Percentiles rank a stretch among this genome's conserved stretches.
phyloP scores from a whole-genome alignment of 1,284 basidiomycete genomes.

The Tranzscheliella williamsii region DNA sequence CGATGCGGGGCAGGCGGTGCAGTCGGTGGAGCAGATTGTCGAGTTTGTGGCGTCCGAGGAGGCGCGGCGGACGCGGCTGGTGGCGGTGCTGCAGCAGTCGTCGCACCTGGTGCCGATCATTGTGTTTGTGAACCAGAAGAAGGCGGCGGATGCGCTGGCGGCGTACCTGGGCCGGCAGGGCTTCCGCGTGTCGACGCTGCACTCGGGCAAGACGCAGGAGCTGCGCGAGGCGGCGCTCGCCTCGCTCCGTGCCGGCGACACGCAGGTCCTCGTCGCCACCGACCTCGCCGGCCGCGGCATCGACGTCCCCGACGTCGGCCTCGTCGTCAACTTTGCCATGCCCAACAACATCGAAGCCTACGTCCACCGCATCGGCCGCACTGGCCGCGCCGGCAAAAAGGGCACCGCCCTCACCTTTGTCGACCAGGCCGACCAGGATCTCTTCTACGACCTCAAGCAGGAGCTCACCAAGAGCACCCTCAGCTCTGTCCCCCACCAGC shows the following conservation, averaged over 20 bases:
- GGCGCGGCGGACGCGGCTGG: constrained; percentile 85
- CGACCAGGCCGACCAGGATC: constrained; percentile 91
- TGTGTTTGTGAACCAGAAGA: constrained; percentile 98
- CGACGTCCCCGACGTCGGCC: constrained; percentile 91
- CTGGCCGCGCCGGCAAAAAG: constrained; percentile 92
- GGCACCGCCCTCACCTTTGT: constrained; percentile 93
- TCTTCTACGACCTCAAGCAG: constrained; percentile 67
- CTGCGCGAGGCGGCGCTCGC: constrained; percentile 91
- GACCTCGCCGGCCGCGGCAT: constrained; percentile 98
- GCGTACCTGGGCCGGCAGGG: constrained; percentile 85
- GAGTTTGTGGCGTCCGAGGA: constrained; percentile 92
- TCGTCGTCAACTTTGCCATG: constrained; percentile 98
- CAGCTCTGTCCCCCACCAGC: constrained; percentile 35
- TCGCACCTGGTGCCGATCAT: constrained; percentile 88
- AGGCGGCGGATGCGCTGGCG: constrained; percentile 93
- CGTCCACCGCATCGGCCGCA: constrained; percentile 95
- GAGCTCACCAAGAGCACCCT: constrained; percentile 52
- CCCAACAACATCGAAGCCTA: constrained; percentile 92
- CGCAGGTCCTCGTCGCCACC: constrained; percentile 85
- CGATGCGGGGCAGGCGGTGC: constrained; percentile 94
- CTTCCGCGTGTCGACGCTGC: constrained; percentile 83
- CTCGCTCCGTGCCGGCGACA: constrained; percentile 80
- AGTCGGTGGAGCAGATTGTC: constrained; percentile 93
- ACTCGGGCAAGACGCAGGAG: constrained; percentile 96
- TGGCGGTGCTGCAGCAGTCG: constrained; percentile 82